A percentile compares a stretch with the other conserved stretches of the same genome.
Evolutionary conservation across 2,329 filamentous ascomycete genomes (phyloP).

Genomic region (Magnaporthales sp.): DNA sequence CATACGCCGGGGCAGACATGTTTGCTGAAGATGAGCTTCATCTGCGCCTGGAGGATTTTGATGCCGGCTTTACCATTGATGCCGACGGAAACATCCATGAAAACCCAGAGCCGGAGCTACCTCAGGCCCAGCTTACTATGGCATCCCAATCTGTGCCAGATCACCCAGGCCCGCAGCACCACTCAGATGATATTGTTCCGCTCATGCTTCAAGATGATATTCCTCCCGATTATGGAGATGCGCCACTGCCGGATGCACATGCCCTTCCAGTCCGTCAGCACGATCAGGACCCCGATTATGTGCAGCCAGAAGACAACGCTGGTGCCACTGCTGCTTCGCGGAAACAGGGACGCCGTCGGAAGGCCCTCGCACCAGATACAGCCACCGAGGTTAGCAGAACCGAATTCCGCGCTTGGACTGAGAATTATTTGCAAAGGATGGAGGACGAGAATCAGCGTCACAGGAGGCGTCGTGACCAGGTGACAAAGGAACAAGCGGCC

Average conservation of each 20-base stretch:
- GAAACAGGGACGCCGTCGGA: conserved; percentile 4
- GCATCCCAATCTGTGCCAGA: neutral
- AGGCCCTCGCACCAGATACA: conserved; percentile 9
- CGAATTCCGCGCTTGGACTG: conserved; percentile 10
- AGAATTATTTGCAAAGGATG: conserved; percentile 13
- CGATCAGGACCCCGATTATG: neutral
- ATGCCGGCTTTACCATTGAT: conserved; percentile 21
- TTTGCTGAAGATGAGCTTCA: conserved; percentile 32
- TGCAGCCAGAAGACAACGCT: conserved; percentile 6
- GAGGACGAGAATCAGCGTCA: conserved; percentile 1
- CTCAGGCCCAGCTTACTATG: neutral
- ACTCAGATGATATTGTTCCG: conserved; percentile 2
- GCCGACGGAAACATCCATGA: conserved; percentile 13
- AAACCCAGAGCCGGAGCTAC: conserved; percentile 6
- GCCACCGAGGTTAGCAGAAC: conserved; percentile 13
- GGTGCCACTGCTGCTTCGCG: neutral
- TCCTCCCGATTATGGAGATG: neutral
- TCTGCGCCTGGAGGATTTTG: conserved; percentile 25
- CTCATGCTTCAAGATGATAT: conserved; percentile 5
- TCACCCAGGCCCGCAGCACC: neutral
- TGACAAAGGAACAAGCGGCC: conserved; percentile 8
- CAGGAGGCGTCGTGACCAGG: neutral
- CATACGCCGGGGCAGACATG: conserved; percentile 24
- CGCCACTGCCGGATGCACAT: conserved; percentile 4
- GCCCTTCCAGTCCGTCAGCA: neutral